These are phyloP conservation scores for Austroboletus novae-zelandiae DNA, from an alignment of 1,284 basidiomycete genomes.

Conservation along the genomic window DNA sequence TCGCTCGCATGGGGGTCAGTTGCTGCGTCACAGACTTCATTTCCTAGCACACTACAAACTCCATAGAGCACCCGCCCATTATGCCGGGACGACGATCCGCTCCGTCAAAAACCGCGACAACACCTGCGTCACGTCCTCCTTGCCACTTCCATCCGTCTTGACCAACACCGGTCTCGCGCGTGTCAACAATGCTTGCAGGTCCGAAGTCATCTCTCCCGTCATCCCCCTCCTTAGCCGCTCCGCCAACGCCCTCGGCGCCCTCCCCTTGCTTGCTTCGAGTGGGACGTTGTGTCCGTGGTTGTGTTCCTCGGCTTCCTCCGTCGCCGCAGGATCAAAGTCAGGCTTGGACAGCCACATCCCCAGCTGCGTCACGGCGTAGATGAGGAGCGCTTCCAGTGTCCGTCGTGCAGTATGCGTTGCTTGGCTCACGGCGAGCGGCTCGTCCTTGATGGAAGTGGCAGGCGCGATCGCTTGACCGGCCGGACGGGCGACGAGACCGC, in stretches of 20 bases:
- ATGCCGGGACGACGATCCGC: constrained; percentile 39
- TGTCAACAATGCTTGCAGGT: constrained; percentile 63
- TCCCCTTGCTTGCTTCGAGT: constrained; percentile 37
- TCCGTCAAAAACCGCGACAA: constrained; percentile 66
- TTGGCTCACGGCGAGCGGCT: constrained; percentile 54
- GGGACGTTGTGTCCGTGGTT: constrained; percentile 9
- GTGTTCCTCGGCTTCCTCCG: constrained; percentile 44
- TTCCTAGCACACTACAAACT: no score
- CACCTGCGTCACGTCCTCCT: constrained; percentile 55
- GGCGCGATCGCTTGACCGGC: constrained; percentile 50
- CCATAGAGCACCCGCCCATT: background rate
- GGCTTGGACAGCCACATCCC: constrained; percentile 72
- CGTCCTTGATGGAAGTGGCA: constrained; percentile 37
- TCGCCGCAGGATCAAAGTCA: constrained; percentile 47
- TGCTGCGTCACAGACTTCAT: no score
- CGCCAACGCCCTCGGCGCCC: constrained; percentile 49
- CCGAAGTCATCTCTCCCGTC: constrained; percentile 75
- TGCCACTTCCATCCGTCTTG: constrained; percentile 43
- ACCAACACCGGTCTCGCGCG: constrained; percentile 60
- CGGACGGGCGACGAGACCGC: constrained; percentile 56
- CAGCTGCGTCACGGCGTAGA: constrained; percentile 78
- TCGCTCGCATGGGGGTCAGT: no score
- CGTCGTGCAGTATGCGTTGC: constrained; percentile 54
- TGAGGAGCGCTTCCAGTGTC: constrained; percentile 66
- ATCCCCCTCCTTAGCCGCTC: constrained; percentile 68